phyloP scores from a whole-genome alignment of 495 filamentous ascomycete species.

The Xylaria venustula region DNA sequence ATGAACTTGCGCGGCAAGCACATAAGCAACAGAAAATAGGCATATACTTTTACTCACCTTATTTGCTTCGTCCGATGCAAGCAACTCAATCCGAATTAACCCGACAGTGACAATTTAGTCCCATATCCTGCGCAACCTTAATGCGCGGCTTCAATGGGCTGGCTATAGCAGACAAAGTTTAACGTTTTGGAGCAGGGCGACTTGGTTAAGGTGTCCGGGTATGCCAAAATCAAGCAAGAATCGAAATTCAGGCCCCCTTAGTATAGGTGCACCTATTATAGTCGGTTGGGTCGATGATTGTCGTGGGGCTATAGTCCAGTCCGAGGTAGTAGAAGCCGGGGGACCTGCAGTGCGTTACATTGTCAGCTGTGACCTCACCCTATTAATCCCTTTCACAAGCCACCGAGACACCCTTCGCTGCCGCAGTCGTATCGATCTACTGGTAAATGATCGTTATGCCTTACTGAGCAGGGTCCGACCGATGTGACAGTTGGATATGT shows the following conservation, averaged over 20 bases:
- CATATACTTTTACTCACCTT: slow-evolving; percentile 6
- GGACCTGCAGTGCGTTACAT: slow-evolving; percentile 14
- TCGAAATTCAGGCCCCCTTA: neutral
- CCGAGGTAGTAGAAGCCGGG: neutral
- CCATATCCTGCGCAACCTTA: neutral
- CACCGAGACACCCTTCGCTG: neutral
- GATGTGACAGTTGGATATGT: neutral
- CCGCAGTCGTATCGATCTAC: slow-evolving; percentile 7
- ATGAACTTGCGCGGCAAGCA: neutral
- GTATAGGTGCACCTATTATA: slow-evolving; percentile 8
- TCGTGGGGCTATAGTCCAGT: slow-evolving; percentile 1
- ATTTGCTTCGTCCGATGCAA: neutral
- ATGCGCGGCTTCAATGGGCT: neutral
- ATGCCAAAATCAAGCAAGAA: slow-evolving; percentile 5
- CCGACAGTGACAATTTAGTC: no score
- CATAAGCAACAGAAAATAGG: no score
- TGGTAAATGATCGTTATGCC: neutral
- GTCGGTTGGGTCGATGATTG: neutral
- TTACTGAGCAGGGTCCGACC: neutral
- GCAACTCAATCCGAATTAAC: neutral
- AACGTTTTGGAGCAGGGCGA: neutral
- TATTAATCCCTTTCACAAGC: neutral
- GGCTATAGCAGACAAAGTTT: neutral
- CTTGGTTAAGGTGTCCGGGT: neutral
- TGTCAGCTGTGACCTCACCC: slow-evolving; percentile 16